Evolutionary conservation across 768 basidiomycete species (phyloP).

Genomic region (Macrolepiota albuminosa): DNA sequence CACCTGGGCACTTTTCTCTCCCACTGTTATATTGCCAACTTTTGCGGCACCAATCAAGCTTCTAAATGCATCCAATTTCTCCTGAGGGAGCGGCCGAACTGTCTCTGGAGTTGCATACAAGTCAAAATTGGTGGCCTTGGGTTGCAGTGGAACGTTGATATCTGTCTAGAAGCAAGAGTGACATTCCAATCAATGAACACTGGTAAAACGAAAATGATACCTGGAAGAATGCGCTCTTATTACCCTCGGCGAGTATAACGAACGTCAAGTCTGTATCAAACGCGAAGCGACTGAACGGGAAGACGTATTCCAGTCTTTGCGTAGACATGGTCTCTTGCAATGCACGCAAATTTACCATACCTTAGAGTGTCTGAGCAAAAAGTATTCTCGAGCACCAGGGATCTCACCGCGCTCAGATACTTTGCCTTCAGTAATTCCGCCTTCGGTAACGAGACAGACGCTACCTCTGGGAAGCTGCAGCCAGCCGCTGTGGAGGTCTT

Average conservation of each 20-base stretch:
- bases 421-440: conserved; percentile 62
- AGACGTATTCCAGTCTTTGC: conserved; percentile 69
- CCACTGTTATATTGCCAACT: conserved; percentile 47
- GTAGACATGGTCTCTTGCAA: conserved; percentile 58
- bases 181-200: not conserved
- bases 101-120: conserved; percentile 47
- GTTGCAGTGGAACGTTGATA: conserved; percentile 46
- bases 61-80: conserved; percentile 52
- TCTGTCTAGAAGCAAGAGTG: conserved; percentile 44
- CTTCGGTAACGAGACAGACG: conserved; percentile 59
- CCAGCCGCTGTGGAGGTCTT: conserved; percentile 66
- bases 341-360: conserved; percentile 57
- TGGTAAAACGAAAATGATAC: conserved; percentile 26
- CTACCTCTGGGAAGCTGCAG: conserved; percentile 68
- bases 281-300: conserved; percentile 68
- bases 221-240: conserved; percentile 70
- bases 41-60: conserved; percentile 58
- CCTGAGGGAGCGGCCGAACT: conserved; percentile 40
- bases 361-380: conserved; percentile 20
- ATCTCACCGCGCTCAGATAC: conserved; percentile 50
- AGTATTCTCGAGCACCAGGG: not conserved
- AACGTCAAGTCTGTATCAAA: conserved; percentile 75
- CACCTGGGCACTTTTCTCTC: conserved; percentile 58
- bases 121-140: conserved; percentile 16
- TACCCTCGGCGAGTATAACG: conserved; percentile 57